These are phyloP conservation scores for Ceriops zippeliana DNA, from an alignment of 345 rosid species.

Conservation along the genomic window DNA sequence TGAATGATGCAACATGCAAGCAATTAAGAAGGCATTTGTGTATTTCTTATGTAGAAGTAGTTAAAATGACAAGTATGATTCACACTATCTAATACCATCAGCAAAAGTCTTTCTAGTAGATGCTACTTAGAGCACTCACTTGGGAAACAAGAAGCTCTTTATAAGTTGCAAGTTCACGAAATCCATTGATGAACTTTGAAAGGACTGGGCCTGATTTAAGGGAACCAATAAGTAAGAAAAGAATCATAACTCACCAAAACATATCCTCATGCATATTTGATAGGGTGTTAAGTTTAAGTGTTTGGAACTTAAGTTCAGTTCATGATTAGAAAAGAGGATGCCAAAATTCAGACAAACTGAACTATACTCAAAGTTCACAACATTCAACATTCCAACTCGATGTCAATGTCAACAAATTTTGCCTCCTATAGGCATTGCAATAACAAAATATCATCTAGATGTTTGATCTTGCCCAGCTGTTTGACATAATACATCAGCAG, in stretches of 20 bases:
- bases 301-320: not conserved
- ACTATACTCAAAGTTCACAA: too few relatives aligned
- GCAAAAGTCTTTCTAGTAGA: constrained; percentile 1
- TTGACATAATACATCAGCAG: too few relatives aligned
- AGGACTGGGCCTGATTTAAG: constrained; percentile 64
- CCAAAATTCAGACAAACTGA: too few relatives aligned
- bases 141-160: constrained; percentile 85
- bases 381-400: too few relatives aligned
- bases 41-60: too few relatives aligned
- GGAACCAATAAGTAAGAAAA: constrained; percentile 13
- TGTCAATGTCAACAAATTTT: too few relatives aligned
- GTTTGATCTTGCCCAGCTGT: too few relatives aligned
- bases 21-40: too few relatives aligned
- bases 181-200: constrained; percentile 60
- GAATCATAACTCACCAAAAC: not conserved
- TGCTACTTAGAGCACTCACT: constrained; percentile 40
- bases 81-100: not conserved
- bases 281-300: not conserved
- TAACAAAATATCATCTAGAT: too few relatives aligned
- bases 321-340: not conserved
- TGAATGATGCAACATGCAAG: too few relatives aligned
- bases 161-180: constrained; percentile 72
- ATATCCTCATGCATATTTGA: not conserved
- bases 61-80: too few relatives aligned
- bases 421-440: too few relatives aligned